Conservation (phyloP, 2,329 filamentous ascomycete genomes). For the Akanthomyces uredinophilus region DNA sequence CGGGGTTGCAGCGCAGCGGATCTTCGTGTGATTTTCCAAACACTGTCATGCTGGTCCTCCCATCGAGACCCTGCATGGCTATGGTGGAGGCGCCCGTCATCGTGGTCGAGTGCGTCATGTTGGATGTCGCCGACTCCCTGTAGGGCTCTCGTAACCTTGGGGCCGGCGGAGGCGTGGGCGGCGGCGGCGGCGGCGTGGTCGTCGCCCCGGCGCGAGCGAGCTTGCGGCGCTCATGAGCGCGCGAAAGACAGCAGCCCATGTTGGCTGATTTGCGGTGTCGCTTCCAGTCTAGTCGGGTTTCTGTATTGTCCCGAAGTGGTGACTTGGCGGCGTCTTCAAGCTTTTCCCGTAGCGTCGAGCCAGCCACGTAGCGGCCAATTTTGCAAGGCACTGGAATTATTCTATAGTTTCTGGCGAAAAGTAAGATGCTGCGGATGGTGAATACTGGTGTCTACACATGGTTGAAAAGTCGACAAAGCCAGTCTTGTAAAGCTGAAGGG, state of each 20-base stretch:
- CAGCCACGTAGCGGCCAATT: too few relatives aligned
- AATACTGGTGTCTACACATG: background rate
- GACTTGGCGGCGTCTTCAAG: background rate
- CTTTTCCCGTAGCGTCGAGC: background rate
- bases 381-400: background rate
- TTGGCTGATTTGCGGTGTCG: too few relatives aligned
- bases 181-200: background rate
- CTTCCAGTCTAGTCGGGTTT: background rate
- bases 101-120: background rate
- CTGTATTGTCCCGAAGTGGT: background rate
- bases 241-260: background rate
- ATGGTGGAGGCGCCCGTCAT: background rate
- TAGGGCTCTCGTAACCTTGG: background rate
- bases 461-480: background rate
- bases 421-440: background rate
- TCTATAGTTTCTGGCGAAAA: background rate
- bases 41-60: background rate
- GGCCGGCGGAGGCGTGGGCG: background rate
- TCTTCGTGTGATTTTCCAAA: background rate
- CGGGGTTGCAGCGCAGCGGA: conserved; percentile 3
- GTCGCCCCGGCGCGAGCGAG: too few relatives aligned
- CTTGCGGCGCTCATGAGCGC: background rate
- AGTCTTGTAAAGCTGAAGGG: background rate
- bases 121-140: background rate
- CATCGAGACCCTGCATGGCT: background rate